Percentiles rank a stretch among this genome's conserved stretches.
phyloP scores from a whole-genome alignment of 1,139 yeast genomes.

The Candida tropicalis region DNA sequence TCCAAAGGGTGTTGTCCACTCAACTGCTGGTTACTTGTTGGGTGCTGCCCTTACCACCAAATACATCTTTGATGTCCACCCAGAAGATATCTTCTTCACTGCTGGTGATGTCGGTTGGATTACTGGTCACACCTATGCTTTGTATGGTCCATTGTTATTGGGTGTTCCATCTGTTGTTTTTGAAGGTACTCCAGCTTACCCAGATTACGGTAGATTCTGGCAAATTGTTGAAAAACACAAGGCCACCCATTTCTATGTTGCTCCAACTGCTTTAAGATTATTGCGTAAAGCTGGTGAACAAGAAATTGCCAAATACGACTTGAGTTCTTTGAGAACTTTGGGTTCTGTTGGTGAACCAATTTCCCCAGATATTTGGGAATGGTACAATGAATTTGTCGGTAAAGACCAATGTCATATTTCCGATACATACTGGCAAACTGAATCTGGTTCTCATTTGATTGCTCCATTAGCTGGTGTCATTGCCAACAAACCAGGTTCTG shows the following conservation, averaged over 20 bases:
- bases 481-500: conserved; percentile 79
- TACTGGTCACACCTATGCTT: conserved; percentile 83
- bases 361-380: conserved; percentile 92
- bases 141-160: conserved; percentile 75
- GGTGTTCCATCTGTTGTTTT: conserved; percentile 84
- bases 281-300: conserved; percentile 81
- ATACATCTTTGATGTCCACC: conserved; percentile 76
- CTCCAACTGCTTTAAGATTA: conserved; percentile 86
- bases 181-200: conserved; percentile 88
- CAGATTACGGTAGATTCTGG: conserved; percentile 80
- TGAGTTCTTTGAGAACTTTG: conserved; percentile 67
- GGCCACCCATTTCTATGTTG: conserved; percentile 84
- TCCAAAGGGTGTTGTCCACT: conserved; percentile 72
- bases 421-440: conserved; percentile 87
- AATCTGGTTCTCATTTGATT: conserved; percentile 74
- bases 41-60: conserved; percentile 72
- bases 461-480: conserved; percentile 74
- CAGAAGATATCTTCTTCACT: conserved; percentile 71
- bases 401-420: conserved; percentile 71
- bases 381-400: conserved; percentile 84
- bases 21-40: conserved; percentile 77
- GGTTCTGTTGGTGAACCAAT: conserved; percentile 94
- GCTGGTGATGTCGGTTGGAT: conserved; percentile 93
- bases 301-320: conserved; percentile 62
- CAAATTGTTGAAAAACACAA: conserved; percentile 76